Percentiles rank a stretch among this genome's conserved stretches.
Evolutionary conservation across 2,329 filamentous ascomycete species (phyloP).

Genomic region (Proliferodiscus dingleyae): DNA sequence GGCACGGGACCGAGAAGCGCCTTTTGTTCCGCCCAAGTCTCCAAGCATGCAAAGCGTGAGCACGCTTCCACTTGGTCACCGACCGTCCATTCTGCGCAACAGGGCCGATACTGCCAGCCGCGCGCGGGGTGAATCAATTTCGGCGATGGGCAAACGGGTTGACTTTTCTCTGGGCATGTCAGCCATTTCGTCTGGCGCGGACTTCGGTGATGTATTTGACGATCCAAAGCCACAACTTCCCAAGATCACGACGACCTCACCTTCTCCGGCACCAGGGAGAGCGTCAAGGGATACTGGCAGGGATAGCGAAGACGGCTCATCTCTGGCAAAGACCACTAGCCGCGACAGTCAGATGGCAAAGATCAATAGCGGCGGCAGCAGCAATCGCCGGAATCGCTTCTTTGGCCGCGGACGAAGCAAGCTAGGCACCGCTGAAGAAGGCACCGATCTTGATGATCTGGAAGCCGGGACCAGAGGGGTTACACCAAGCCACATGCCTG

Average conservation of each 20-base stretch:
- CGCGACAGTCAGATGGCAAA: slow-evolving; percentile 27
- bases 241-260: slow-evolving; percentile 35
- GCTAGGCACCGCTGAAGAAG: slow-evolving; percentile 23
- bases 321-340: slow-evolving; percentile 15
- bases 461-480: slow-evolving; percentile 24
- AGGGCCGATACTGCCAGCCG: slow-evolving; percentile 39
- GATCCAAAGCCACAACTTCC: slow-evolving; percentile 39
- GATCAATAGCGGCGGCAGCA: slow-evolving; percentile 30
- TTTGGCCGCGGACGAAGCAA: slow-evolving; percentile 45
- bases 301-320: slow-evolving; percentile 14
- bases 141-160: slow-evolving; percentile 56
- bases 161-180: slow-evolving; percentile 68
- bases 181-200: slow-evolving; percentile 51
- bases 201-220: slow-evolving; percentile 61
- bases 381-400: slow-evolving; percentile 55
- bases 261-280: slow-evolving; percentile 9
- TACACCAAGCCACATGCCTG: slow-evolving; percentile 35
- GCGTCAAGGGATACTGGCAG: slow-evolving; percentile 6
- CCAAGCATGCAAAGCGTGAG: slow-evolving; percentile 26
- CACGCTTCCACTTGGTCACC: slow-evolving; percentile 27
- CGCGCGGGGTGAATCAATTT: slow-evolving; percentile 51
- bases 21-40: slow-evolving; percentile 19
- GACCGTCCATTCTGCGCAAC: slow-evolving; percentile 52
- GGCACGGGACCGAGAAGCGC: slow-evolving; percentile 35
- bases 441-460: slow-evolving; percentile 25